phyloP scores from a whole-genome alignment of 176 grass and related monocot genomes.

The Cenchrus fungigraminus region DNA sequence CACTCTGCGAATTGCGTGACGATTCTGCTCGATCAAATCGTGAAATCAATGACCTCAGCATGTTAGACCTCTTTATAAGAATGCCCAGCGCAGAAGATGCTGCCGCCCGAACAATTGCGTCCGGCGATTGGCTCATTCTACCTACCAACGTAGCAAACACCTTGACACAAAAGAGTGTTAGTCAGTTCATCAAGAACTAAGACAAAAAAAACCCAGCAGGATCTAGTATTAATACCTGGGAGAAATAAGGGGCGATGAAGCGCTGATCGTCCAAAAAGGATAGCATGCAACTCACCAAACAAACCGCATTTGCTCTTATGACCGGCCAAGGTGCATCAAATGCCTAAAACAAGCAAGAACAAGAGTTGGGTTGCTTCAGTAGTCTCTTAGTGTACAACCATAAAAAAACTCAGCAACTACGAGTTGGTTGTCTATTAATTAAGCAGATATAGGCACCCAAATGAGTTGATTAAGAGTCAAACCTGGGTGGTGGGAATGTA shows the following conservation, averaged over 20 bases:
- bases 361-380: slow-evolving; percentile 15
- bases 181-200: slow-evolving; percentile 7
- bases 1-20: slow-evolving; percentile 48
- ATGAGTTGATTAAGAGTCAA: background rate
- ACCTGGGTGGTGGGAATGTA: background rate
- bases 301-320: slow-evolving; percentile 95
- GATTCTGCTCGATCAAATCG: slow-evolving; percentile 61
- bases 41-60: slow-evolving; percentile 55
- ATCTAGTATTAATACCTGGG: slow-evolving; percentile 64
- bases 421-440: background rate
- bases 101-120: slow-evolving; percentile 76
- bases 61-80: slow-evolving; percentile 79
- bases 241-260: slow-evolving; percentile 85
- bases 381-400: background rate
- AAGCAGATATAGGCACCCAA: background rate
- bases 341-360: slow-evolving; percentile 63
- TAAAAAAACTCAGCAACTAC: background rate
- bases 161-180: slow-evolving; percentile 50
- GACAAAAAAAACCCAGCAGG: slow-evolving; percentile 31
- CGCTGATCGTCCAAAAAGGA: slow-evolving; percentile 88
- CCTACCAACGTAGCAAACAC: slow-evolving; percentile 79
- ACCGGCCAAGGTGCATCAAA: slow-evolving; percentile 95
- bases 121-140: slow-evolving; percentile 78
- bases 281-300: slow-evolving; percentile 85
- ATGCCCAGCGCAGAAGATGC: slow-evolving; percentile 81